Evolutionary conservation across 31 red algal species (phyloP).

Genomic region (Odonthalia washingtoniensis): DNA sequence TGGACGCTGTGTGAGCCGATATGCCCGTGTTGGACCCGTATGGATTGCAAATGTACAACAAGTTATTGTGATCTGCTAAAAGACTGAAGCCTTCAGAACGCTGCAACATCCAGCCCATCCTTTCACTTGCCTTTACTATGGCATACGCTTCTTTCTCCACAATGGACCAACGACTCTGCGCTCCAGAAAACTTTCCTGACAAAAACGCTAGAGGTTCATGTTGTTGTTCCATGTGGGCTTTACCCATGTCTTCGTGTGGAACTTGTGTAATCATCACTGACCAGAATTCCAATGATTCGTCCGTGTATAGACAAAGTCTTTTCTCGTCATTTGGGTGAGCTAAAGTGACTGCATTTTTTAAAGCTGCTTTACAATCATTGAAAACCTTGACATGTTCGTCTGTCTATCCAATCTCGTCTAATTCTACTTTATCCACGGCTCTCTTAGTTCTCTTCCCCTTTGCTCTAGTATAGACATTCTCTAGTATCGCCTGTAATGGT

Average conservation of each 20-base stretch:
- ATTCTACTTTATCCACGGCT: neutral
- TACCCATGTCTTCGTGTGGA: no score
- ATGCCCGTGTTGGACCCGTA: neutral
- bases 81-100: neutral
- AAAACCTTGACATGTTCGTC: neutral
- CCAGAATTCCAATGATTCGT: constrained; percentile 36
- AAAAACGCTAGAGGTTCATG: no score
- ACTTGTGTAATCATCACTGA: no score
- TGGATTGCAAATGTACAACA: constrained; percentile 6
- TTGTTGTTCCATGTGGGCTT: no score
- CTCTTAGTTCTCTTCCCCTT: constrained; percentile 3
- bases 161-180: no score
- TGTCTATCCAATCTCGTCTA: neutral
- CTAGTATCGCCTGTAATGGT: constrained; percentile 15
- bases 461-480: neutral
- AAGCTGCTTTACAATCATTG: neutral
- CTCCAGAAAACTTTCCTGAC: no score
- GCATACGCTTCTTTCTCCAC: constrained; percentile 15
- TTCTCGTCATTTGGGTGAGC: neutral
- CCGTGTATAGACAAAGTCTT: constrained; percentile 27
- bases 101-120: neutral
- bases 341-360: neutral
- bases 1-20: no score
- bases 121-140: neutral
- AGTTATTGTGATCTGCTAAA: neutral